A percentile compares a stretch with the other conserved stretches of the same genome.
Evolutionary conservation across 2,329 filamentous ascomycete species (phyloP).

Genomic region (Lecanicillium sp.): DNA sequence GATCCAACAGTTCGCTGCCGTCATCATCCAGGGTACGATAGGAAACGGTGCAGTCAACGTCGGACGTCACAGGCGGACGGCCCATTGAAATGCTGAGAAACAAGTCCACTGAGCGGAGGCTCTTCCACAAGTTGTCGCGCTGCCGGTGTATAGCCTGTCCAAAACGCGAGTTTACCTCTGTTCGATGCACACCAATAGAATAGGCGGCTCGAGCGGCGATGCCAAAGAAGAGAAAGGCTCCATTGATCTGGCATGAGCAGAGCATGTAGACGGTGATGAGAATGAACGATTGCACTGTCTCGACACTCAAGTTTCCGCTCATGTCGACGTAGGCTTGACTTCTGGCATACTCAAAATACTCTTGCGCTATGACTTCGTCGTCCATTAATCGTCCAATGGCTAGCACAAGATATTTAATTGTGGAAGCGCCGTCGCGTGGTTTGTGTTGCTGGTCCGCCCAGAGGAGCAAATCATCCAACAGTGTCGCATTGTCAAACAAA

Average conservation of each 20-base stretch:
- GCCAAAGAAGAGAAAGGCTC: constrained; percentile 49
- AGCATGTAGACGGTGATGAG: constrained; percentile 50
- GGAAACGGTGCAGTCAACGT: constrained; percentile 48
- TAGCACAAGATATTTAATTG: constrained; percentile 44
- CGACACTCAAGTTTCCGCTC: constrained; percentile 41
- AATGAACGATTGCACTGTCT: constrained; percentile 44
- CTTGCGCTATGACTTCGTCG: constrained; percentile 35
- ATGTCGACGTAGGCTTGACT: constrained; percentile 39
- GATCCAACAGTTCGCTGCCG: constrained; percentile 35
- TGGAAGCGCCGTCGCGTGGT: constrained; percentile 32
- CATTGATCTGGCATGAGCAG: constrained; percentile 49
- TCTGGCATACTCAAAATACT: constrained; percentile 46
- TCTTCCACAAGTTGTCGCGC: constrained; percentile 49
- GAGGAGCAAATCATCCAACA: constrained; percentile 34
- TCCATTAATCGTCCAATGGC: constrained; percentile 42
- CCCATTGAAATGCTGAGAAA: constrained; percentile 50
- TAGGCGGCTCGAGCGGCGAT: constrained; percentile 47
- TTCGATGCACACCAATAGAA: constrained; percentile 47
- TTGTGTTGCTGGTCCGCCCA: constrained; percentile 34
- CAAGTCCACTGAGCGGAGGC: constrained; percentile 44
- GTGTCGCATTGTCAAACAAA: constrained; percentile 37
- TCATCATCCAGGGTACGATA: constrained; percentile 33
- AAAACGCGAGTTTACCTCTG: constrained; percentile 48
- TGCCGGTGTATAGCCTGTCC: constrained; percentile 36
- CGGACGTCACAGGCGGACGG: constrained; percentile 46